These are phyloP conservation scores for Linaria vulgaris DNA, from an alignment of 257 asterid species.

Conservation along the genomic window DNA sequence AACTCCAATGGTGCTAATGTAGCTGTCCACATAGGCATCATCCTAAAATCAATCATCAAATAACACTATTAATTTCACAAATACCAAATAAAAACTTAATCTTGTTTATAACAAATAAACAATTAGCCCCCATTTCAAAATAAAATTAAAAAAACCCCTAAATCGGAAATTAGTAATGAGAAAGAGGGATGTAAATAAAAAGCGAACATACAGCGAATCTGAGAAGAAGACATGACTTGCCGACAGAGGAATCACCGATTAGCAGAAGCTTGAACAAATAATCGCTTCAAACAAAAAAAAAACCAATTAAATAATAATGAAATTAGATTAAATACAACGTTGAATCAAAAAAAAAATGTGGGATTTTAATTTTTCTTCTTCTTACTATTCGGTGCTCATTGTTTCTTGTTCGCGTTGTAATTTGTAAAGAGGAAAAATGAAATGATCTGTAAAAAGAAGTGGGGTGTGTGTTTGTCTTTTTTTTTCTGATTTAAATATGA, in stretches of 20 bases:
- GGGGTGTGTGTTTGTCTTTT: too few species aligned
- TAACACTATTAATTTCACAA: constrained; percentile 2
- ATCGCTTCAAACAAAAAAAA: constrained; percentile 27
- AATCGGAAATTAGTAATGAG: neutral
- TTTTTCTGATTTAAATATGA: too few species aligned
- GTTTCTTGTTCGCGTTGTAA: neutral
- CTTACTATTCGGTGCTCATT: constrained; percentile 45
- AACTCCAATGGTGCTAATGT: constrained; percentile 98
- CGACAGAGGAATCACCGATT: constrained; percentile 44
- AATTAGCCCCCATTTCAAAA: neutral
- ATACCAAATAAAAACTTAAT: neutral
- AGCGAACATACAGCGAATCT: constrained; percentile 39
- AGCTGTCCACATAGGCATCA: constrained; percentile 97
- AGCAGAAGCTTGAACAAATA: constrained; percentile 46
- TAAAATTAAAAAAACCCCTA: too few species aligned
- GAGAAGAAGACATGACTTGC: constrained; percentile 47
- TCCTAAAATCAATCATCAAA: constrained; percentile 67
- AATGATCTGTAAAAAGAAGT: too few species aligned
- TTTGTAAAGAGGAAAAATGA: too few species aligned
- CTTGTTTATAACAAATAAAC: neutral
- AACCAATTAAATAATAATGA: neutral
- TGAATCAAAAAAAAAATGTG: neutral
- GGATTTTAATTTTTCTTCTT: neutral
- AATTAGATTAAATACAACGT: neutral
- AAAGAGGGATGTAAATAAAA: neutral